Conservation (phyloP, 331 rosid species). For the Prunus yedoensis region DNA sequence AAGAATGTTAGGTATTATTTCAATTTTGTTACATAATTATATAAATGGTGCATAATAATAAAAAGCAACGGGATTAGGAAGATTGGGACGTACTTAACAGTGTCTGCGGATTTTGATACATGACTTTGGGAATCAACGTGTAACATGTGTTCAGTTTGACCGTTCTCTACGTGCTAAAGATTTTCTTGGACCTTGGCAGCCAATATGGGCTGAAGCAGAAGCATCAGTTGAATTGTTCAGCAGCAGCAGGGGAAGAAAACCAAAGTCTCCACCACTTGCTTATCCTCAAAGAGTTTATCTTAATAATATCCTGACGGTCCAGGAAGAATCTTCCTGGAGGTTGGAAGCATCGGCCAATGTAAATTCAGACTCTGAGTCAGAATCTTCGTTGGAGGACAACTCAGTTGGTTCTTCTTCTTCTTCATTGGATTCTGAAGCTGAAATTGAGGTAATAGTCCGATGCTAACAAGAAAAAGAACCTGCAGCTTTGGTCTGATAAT, state of each 20-base stretch:
- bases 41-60: background rate
- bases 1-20: background rate
- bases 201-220: conserved; percentile 75
- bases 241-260: conserved; percentile 25
- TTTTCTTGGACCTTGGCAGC: conserved; percentile 43
- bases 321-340: conserved; percentile 28
- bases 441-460: conserved; percentile 61
- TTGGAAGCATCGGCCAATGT: conserved; percentile 30
- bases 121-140: background rate
- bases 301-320: conserved; percentile 31
- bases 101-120: background rate
- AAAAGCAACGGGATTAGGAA: background rate
- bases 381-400: conserved; percentile 40
- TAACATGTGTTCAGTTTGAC: conserved; percentile 7
- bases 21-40: background rate
- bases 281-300: conserved; percentile 61
- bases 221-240: conserved; percentile 45
- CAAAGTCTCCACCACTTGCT: conserved; percentile 29
- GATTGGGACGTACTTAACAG: background rate
- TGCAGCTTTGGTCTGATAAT: conserved; percentile 30
- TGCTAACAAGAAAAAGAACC: conserved; percentile 32
- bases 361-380: conserved; percentile 39
- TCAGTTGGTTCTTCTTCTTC: conserved; percentile 33
- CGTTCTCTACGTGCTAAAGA: too few relatives aligned
- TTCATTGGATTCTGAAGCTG: conserved; percentile 54